phyloP scores from a whole-genome alignment of 2,329 filamentous ascomycete genomes.

The Dactylellina leptospora region DNA sequence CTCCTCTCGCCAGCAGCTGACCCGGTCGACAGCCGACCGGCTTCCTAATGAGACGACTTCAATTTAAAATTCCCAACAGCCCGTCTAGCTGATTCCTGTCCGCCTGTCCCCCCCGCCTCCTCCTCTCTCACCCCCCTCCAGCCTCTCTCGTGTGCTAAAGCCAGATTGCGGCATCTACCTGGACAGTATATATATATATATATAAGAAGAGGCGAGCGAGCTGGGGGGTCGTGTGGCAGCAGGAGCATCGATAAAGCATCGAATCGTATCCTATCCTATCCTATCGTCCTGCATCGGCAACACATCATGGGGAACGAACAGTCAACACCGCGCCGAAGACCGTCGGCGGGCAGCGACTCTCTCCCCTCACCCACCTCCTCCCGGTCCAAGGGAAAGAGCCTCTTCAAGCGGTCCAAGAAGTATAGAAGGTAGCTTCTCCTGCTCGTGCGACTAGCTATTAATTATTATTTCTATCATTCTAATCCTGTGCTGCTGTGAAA shows the following conservation, averaged over 20 bases:
- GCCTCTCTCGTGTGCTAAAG: neutral
- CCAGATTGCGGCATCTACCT: too few species aligned
- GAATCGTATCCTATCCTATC: neutral
- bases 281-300: neutral
- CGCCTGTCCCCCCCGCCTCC: neutral
- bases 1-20: too few species aligned
- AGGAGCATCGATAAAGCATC: too few species aligned
- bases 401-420: slow-evolving; percentile 35
- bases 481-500: neutral
- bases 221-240: too few species aligned
- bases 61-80: neutral
- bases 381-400: slow-evolving; percentile 14
- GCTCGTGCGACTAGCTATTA: neutral
- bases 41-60: slow-evolving; percentile 6
- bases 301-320: slow-evolving; percentile 52
- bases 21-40: too few species aligned
- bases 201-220: too few species aligned
- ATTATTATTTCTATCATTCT: too few species aligned
- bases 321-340: slow-evolving; percentile 30
- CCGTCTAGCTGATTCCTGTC: neutral
- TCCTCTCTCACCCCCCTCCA: neutral
- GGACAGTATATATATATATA: too few species aligned
- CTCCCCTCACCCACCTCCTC: slow-evolving; percentile 12
- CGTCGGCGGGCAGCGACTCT: slow-evolving; percentile 3
- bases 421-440: slow-evolving; percentile 31